Base-by-base conservation (phyloP, 2,329 filamentous ascomycete genomes). In the Fusarium camptoceras region DNA sequence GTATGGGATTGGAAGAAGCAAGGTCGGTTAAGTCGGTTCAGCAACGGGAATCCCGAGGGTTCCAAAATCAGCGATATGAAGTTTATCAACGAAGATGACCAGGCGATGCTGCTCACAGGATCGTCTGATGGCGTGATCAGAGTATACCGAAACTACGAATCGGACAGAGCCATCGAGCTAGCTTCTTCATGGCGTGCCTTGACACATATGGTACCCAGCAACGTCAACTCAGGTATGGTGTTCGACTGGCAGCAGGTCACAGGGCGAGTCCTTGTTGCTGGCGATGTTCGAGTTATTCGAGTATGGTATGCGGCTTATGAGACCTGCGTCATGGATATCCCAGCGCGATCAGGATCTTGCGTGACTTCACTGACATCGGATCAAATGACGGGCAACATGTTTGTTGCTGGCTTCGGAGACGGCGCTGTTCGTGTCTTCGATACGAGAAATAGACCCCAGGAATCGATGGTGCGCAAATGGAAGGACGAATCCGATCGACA, bases 211-310 rank as follows among this genome's bases (percentile, higher is more conserved):
- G 92, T 98, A 8, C 94, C 94, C 6, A 97, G 93, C 79, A 97
- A 95, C 75, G 92, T 94, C 76, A 97, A 97, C 78, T 94, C 94
- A 2, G 96, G 96, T 24, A 91, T 99, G 81, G 95, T 98, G 27
- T 97, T 98, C 78, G 95, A 99, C 79, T 99, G 96, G 96, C 95
- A 98, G 79, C 96, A 99, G 81, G 94, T 97, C n/a, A 93, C 94
- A 73, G 96, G 96, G 10, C 93, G 94, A 65, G 91, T 97, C 10
- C 86, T 99, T n/a, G 96, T 98, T 31, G 96, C 96, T 14, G 96
- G 96, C 46, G 96, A 99, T 78, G 94, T 98, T 56, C 93, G 96
- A 61, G 93, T 98, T 34, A 98, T 99, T 73, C 89, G 94, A 37
- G 93, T 98, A 34, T 99, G 96, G 96, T 96, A 97, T 77, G 95